These are phyloP conservation scores for Oryza meyeriana DNA, from an alignment of 176 grass and related monocot species.

Conservation along the genomic window DNA sequence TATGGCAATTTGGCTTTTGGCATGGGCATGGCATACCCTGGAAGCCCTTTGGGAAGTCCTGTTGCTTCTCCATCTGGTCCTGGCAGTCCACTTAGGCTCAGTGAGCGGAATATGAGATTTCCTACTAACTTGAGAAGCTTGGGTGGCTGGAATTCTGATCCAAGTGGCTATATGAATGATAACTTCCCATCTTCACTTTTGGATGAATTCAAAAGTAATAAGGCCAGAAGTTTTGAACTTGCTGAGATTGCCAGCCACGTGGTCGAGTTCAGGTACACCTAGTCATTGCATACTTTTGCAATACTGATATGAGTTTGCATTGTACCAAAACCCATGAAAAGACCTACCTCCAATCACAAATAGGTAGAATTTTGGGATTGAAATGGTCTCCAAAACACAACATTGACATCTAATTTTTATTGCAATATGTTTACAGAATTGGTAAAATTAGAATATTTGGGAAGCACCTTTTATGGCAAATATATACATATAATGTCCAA, in stretches of 20 bases:
- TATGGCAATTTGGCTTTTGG: conserved; percentile 59
- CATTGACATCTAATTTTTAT: background rate
- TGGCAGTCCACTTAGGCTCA: conserved; percentile 67
- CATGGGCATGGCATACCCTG: conserved; percentile 66
- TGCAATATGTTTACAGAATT: background rate
- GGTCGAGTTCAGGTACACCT: conserved; percentile 85
- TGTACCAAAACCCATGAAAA: background rate
- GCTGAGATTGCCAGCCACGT: conserved; percentile 89
- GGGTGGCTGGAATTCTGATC: conserved; percentile 56
- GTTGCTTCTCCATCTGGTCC: conserved; percentile 56
- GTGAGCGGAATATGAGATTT: conserved; percentile 65
- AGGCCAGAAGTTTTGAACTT: conserved; percentile 92
- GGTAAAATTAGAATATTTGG: background rate
- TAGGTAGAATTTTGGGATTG: too few relatives aligned
- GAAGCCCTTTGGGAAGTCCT: conserved; percentile 74
- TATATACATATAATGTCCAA: background rate
- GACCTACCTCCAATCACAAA: background rate
- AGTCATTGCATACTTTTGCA: background rate
- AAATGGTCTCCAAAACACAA: background rate
- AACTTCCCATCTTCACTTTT: conserved; percentile 79
- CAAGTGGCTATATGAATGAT: conserved; percentile 56
- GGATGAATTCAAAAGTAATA: conserved; percentile 94
- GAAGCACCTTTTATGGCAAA: background rate
- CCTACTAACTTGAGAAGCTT: conserved; percentile 61
- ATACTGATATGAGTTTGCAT: conserved; percentile 19